Evolutionary conservation across 257 asterid species (phyloP).

Genomic region (Solanum lignicaule): DNA sequence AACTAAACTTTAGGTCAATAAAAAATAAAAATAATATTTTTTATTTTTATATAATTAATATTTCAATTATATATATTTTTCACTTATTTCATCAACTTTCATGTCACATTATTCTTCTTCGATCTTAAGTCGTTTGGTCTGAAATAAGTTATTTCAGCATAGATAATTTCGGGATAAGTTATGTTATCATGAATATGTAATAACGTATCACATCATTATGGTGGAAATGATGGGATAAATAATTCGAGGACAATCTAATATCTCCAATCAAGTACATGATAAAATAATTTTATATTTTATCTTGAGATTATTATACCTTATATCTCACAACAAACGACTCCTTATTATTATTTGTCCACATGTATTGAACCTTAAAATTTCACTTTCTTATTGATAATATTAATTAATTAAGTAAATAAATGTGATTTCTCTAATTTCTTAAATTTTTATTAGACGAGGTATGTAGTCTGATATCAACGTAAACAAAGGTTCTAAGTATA

Average conservation of each 20-base stretch:
- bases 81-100: background rate
- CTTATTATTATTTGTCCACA: background rate
- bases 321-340: accelerated
- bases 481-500: background rate
- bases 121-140: background rate
- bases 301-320: no score
- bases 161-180: no score
- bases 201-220: no score
- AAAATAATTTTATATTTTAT: no score
- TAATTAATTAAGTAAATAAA: background rate
- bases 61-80: background rate
- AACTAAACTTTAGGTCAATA: background rate
- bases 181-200: no score
- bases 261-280: no score
- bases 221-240: no score
- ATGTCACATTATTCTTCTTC: background rate
- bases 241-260: no score
- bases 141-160: no score
- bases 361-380: background rate
- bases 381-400: background rate
- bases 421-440: background rate
- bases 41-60: no score
- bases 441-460: background rate
- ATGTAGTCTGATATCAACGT: background rate
- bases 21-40: no score